phyloP scores from a whole-genome alignment of 1,139 yeast genomes.

The Pichia sp. region DNA sequence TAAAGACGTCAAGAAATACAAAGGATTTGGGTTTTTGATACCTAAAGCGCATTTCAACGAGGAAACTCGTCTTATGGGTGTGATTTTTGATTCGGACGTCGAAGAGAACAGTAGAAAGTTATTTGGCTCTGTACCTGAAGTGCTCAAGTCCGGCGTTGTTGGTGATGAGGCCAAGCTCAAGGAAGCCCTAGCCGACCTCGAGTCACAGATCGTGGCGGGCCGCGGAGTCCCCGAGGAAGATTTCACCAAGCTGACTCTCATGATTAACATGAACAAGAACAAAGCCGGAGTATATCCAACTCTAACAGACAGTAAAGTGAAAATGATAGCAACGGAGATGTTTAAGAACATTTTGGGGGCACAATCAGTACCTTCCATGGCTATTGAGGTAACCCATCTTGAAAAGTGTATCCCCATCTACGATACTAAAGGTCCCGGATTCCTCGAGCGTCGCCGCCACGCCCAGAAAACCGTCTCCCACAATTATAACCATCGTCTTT shows the following conservation, averaged over 20 bases:
- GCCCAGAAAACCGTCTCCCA: background rate
- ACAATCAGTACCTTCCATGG: too few relatives aligned
- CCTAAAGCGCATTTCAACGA: slow-evolving; percentile 46
- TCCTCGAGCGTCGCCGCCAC: background rate
- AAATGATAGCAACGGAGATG: too few relatives aligned
- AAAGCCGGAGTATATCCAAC: too few relatives aligned
- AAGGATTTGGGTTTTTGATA: slow-evolving; percentile 83
- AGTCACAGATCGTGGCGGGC: background rate
- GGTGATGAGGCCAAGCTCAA: slow-evolving; percentile 33
- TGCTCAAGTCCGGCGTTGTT: background rate
- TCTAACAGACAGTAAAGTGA: too few relatives aligned
- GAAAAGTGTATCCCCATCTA: slow-evolving; percentile 58
- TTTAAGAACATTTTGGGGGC: too few relatives aligned
- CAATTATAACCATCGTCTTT: background rate
- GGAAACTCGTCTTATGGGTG: slow-evolving; percentile 64
- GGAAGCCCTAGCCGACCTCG: slow-evolving; percentile 76
- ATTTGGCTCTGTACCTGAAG: background rate
- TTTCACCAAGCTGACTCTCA: slow-evolving; percentile 1
- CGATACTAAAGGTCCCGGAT: slow-evolving; percentile 30
- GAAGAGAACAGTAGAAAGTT: slow-evolving; percentile 27
- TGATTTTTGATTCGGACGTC: slow-evolving; percentile 83
- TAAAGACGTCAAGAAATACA: slow-evolving; percentile 25
- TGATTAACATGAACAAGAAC: background rate
- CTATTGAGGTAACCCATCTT: too few relatives aligned
- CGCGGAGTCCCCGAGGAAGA: background rate